Evolutionary conservation across 768 basidiomycete genomes (phyloP), one percentile per base, ranked within the genome.

Genomic region (Psilocybe tampanensis): DNA sequence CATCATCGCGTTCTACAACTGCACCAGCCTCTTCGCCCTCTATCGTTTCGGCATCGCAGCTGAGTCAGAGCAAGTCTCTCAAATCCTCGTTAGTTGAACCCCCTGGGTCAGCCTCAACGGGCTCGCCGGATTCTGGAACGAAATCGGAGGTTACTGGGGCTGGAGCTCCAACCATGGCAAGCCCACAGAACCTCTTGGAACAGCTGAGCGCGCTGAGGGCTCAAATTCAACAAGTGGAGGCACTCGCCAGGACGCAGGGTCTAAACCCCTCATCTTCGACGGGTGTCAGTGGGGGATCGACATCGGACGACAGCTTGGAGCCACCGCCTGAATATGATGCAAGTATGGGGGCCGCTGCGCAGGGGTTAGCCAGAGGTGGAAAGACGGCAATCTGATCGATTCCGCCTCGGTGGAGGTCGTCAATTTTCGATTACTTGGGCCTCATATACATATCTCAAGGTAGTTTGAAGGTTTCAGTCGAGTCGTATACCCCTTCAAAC

Each of bases 291-390:
- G n/a, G 22, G 22, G 36, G 24, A 3, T 7, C 47, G 18, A 9
- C 47, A 0, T 5, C 44, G 19, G 48, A 50, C 6, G 44, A 52
- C 17, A 12, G 44, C 34, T 41, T 23, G 32, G 56, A 58, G 34
- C 56, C 56, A 13, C 56, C 56, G 6, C 56, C 56, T 1, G 44
- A 48, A 21, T 58, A 58, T 33, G 56, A 47, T 18, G 56, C 51
- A 6, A 52, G 24, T 52, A 3, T 47, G 21, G 44, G 29, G 19
- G 17, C 39, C 39, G 12, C 32, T 2, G 29, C 29, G 4, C 29
- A 29, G 9, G 49, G 7, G 21, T 34, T 34, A 13, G 19, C 39
- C 15, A 18, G 29, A 21, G 34, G 39, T 5, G 18, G n/a, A n/a
- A n/a, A n/a, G n/a, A n/a, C n/a, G n/a, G n/a, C n/a, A n/a, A n/a